Evolutionary conservation across 306 rosid species (phyloP), one percentile per base, ranked within the genome.

Genomic region (Vigna angularis): DNA sequence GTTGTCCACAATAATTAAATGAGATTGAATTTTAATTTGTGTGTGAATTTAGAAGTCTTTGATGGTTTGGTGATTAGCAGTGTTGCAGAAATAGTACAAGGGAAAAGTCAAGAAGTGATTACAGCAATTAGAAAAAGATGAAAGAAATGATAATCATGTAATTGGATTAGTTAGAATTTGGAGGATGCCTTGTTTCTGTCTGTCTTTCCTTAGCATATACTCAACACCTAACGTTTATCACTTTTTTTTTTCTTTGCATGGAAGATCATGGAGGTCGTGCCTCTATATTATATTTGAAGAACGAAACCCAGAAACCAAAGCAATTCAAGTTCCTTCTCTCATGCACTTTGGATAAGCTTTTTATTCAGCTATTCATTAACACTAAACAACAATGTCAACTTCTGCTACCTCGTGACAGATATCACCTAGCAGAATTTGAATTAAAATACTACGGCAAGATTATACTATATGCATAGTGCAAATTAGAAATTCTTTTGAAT

Each of bases 171-270:
- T 82, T 56, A 47, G 69, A 72, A 66, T 71, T 64, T 64, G 74
- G 55, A 51, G 73, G 24, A 61, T 28, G 61, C 55, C 8, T 5
- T 28, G 69, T 18, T 5, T 28, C 20, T 75, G 44, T 70, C 77
- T 77, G 0, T 47, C 66, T 57, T 65, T 36, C 28, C 57, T 72
- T 26, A n/a, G 22, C 52, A 61, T 10, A 66, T 34, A 74, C 14
- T 62, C 18, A 5, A n/a, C 66, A 75, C 77, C 81, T 75, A 75
- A 81, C 66, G 13, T 67, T 13, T 49, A 66, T 45, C 22, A 47
- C 7, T 79, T 13, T 22, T 72, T 45, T 26, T 22, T 72, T 45
- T n/a, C 36, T 48, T 61, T 17, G 14, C 15, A 72, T 53, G 66
- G 66, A 72, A 51, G 28, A 51, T 55, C 32, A 56, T 22, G 32